phyloP scores from a whole-genome alignment of 2,329 filamentous ascomycete genomes.

The Diaporthe citriasiana region DNA sequence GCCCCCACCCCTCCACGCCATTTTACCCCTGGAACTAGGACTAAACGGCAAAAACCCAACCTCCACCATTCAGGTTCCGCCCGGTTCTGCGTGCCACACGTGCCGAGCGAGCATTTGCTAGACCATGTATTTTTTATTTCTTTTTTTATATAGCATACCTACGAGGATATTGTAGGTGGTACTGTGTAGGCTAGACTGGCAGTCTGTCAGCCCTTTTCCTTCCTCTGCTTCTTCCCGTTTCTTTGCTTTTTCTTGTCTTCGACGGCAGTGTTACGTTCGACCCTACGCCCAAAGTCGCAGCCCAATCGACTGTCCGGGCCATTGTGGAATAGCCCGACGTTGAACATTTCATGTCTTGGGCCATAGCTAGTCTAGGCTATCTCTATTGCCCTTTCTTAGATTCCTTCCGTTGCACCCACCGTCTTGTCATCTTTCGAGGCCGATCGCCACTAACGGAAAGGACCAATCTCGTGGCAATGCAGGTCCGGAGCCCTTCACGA shows the following conservation, averaged over 20 bases:
- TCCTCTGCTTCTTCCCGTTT: not conserved
- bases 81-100: not conserved
- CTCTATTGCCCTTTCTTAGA: not conserved
- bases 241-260: not conserved
- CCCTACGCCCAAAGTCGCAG: too few relatives aligned
- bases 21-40: constrained; percentile 33
- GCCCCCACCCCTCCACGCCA: not conserved
- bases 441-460: constrained; percentile 12
- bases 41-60: constrained; percentile 18
- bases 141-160: too few relatives aligned
- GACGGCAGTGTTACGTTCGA: not conserved
- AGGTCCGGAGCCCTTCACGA: not conserved
- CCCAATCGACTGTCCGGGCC: not conserved
- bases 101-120: not conserved
- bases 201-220: not conserved
- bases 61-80: constrained; percentile 13
- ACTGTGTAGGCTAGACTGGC: not conserved
- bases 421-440: not conserved
- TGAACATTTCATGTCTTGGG: not conserved
- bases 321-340: not conserved
- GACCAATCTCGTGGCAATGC: constrained; percentile 16
- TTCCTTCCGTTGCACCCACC: not conserved
- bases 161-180: too few relatives aligned
- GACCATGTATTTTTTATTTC: too few relatives aligned
- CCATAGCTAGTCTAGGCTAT: not conserved